These are phyloP conservation scores for Aspergillus taichungensis DNA, from an alignment of 495 filamentous ascomycete species.

Conservation along the genomic window DNA sequence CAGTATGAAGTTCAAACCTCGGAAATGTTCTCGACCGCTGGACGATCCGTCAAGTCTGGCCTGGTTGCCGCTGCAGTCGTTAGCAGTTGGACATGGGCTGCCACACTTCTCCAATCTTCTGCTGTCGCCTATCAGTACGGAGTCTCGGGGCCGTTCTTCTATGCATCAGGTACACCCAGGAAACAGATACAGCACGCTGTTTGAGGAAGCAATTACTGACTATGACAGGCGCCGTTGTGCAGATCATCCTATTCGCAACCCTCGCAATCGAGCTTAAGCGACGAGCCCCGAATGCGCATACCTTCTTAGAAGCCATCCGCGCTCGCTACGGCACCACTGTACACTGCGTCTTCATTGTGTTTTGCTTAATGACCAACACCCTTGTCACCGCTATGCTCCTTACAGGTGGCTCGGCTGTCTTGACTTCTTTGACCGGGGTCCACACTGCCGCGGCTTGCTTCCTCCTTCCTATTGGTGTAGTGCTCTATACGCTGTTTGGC, in stretches of 20 bases:
- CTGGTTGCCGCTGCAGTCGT: conserved; percentile 94
- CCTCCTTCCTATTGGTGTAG: conserved; percentile 76
- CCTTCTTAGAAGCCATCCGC: conserved; percentile 71
- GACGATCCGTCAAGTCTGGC: conserved; percentile 87
- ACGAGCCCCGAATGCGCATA: conserved; percentile 78
- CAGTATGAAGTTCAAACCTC: conserved; percentile 93
- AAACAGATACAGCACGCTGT: background rate
- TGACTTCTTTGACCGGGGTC: conserved; percentile 79
- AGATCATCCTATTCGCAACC: conserved; percentile 81
- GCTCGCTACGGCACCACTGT: conserved; percentile 52
- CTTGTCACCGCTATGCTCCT: conserved; percentile 87
- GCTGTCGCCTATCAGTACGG: conserved; percentile 89
- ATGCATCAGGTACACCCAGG: conserved; percentile 43
- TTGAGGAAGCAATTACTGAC: background rate
- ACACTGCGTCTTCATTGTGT: conserved; percentile 69
- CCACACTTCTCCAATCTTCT: conserved; percentile 59
- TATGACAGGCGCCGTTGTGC: conserved; percentile 41
- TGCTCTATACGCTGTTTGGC: conserved; percentile 70
- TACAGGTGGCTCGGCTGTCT: conserved; percentile 82
- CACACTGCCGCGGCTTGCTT: conserved; percentile 85
- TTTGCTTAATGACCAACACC: conserved; percentile 77
- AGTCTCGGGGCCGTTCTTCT: conserved; percentile 91
- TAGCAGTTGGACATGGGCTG: conserved; percentile 85
- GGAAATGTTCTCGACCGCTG: conserved; percentile 95
- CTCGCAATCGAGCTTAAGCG: conserved; percentile 90